Conservation (phyloP, 2,329 filamentous ascomycete species). For the Cyphellophora attinorum region DNA sequence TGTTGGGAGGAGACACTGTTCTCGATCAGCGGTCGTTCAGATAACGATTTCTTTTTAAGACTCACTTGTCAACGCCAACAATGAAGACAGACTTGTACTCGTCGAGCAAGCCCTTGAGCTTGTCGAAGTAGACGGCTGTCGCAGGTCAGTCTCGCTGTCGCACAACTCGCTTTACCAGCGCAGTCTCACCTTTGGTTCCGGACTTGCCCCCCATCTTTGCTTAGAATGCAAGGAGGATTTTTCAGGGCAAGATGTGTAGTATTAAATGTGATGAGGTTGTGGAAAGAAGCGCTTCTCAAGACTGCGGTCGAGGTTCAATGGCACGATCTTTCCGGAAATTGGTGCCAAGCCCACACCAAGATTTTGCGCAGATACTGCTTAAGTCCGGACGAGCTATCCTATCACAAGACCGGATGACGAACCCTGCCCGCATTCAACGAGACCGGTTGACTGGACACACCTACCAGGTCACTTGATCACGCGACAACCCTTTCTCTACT, state of each 20-base stretch:
- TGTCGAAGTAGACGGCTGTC: slow-evolving; percentile 94
- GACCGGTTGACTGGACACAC: no score
- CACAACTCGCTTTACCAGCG: slow-evolving; percentile 63
- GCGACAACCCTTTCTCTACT: no score
- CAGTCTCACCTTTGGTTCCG: neutral
- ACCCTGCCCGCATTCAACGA: no score
- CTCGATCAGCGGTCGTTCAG: slow-evolving; percentile 43
- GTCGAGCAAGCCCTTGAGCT: slow-evolving; percentile 96
- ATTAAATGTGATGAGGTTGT: slow-evolving; percentile 20
- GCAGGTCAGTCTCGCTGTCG: slow-evolving; percentile 98
- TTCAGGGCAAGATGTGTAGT: slow-evolving; percentile 60
- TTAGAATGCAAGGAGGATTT: slow-evolving; percentile 95
- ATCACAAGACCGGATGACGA: no score
- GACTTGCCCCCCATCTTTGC: slow-evolving; percentile 99
- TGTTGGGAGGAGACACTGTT: slow-evolving; percentile 99
- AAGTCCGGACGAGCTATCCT: no score
- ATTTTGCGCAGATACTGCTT: no score
- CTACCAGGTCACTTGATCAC: no score
- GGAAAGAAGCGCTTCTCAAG: no score
- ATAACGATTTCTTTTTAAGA: no score
- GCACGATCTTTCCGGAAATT: no score
- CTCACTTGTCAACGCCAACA: slow-evolving; percentile 40
- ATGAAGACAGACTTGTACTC: slow-evolving; percentile 98
- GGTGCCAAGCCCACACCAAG: no score
- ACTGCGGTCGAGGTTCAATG: no score